Conservation (phyloP, 352 stramenopile genomes). For the Albugo candida region DNA sequence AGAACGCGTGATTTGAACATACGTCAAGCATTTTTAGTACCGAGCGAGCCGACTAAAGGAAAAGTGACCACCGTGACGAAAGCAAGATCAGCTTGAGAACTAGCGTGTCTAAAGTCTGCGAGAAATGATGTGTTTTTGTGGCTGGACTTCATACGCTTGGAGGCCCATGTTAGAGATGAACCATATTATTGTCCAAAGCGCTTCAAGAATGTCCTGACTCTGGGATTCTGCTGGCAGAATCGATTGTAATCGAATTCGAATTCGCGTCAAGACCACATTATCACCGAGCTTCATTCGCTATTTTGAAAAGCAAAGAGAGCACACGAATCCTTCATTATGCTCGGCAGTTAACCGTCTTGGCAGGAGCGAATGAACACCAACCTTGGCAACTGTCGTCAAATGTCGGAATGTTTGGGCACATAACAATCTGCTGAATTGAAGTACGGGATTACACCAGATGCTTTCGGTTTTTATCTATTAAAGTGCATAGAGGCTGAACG, state of each 20-base stretch:
- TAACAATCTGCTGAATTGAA: constrained; percentile 95
- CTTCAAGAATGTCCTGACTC: constrained; percentile 94
- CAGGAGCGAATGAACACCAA: constrained; percentile 89
- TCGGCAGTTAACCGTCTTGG: constrained; percentile 92
- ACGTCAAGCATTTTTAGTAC: constrained; percentile 88
- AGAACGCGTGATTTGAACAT: constrained; percentile 87
- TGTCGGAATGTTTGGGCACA: constrained; percentile 94
- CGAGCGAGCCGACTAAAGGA: constrained; percentile 87
- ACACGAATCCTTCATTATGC: constrained; percentile 92
- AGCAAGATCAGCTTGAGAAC: constrained; percentile 91
- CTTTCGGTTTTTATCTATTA: constrained; percentile 56
- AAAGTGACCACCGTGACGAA: constrained; percentile 82
- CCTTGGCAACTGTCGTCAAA: constrained; percentile 96
- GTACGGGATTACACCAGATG: constrained; percentile 54
- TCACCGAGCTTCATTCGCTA: constrained; percentile 89
- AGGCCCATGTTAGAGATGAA: constrained; percentile 84
- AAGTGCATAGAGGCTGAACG: constrained; percentile 82
- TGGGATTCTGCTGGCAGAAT: constrained; percentile 89
- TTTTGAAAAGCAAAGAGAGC: constrained; percentile 95
- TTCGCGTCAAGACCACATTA: constrained; percentile 87
- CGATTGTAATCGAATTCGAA: too few relatives aligned
- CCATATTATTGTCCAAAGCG: constrained; percentile 92
- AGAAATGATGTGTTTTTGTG: constrained; percentile 89
- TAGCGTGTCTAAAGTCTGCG: constrained; percentile 89
- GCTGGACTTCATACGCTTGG: constrained; percentile 90